These are phyloP conservation scores for Ophiocordyceps camponoti-rufipedis DNA, from an alignment of 2,329 filamentous ascomycete genomes.

Conservation along the genomic window DNA sequence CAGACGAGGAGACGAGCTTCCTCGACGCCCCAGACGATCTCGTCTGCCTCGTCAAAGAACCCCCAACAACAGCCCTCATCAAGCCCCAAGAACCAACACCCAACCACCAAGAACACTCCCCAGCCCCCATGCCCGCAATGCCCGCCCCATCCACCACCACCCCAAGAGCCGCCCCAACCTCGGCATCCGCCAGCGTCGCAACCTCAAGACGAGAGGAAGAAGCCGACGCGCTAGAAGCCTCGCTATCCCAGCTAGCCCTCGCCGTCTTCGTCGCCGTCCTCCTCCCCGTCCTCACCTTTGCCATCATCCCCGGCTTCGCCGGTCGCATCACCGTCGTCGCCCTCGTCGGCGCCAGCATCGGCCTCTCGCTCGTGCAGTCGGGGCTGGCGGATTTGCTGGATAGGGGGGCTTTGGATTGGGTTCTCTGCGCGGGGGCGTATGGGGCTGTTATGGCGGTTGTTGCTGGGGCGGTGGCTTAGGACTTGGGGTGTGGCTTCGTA, in stretches of 20 bases:
- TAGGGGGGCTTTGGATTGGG: conserved; percentile 5
- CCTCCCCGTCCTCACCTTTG: conserved; percentile 38
- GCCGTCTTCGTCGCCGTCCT: conserved; percentile 20
- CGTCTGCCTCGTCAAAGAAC: conserved; percentile 15
- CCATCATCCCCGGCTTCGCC: conserved; percentile 34
- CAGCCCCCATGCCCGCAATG: too few relatives aligned
- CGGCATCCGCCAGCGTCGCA: too few relatives aligned
- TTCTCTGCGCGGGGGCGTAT: conserved; percentile 14
- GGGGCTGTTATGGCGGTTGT: conserved; percentile 15
- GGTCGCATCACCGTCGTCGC: conserved; percentile 38
- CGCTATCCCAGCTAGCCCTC: conserved; percentile 3
- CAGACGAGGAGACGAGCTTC: conserved; percentile 40
- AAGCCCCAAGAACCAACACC: too few relatives aligned
- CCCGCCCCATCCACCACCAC: too few relatives aligned
- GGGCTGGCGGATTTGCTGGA: conserved; percentile 6
- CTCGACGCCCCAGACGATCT: conserved; percentile 37
- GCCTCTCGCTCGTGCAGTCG: conserved; percentile 11
- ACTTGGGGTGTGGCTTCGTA: too few relatives aligned
- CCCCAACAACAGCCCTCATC: not conserved
- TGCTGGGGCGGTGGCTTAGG: conserved; percentile 1
- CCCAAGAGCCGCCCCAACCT: too few relatives aligned
- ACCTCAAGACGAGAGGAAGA: not conserved
- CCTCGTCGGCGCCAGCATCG: conserved; percentile 29
- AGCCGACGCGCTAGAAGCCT: not conserved
- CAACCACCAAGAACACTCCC: too few relatives aligned